These are phyloP conservation scores for Verticillium alfalfae DNA, from an alignment of 2,329 filamentous ascomycete species.

Conservation along the genomic window DNA sequence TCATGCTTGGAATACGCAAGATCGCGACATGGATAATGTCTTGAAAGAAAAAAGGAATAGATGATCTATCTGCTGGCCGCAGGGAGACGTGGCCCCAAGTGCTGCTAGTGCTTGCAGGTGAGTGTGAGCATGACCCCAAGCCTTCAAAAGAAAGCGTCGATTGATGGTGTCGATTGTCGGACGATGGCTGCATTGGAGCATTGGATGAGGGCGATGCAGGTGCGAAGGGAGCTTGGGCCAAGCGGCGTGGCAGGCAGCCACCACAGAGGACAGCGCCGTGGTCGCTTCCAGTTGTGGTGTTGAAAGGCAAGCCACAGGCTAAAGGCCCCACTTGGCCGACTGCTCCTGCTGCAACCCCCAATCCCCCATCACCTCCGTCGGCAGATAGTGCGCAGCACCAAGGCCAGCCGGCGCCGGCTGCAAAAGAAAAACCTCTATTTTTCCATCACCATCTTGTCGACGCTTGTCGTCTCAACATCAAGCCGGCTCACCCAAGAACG, in stretches of 20 bases:
- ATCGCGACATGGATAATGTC: neutral
- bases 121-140: neutral
- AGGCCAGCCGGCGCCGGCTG: neutral
- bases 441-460: neutral
- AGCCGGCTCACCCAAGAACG: neutral
- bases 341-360: neutral
- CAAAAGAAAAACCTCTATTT: slow-evolving; percentile 1
- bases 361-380: neutral
- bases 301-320: neutral
- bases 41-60: neutral
- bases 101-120: neutral
- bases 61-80: neutral
- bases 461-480: neutral
- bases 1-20: neutral
- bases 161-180: neutral
- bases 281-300: neutral
- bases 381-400: neutral
- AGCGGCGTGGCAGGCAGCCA: neutral
- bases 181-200: neutral
- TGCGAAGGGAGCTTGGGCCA: neutral
- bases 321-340: neutral
- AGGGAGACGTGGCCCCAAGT: neutral
- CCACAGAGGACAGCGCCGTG: neutral
- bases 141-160: neutral
- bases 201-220: neutral